Evolutionary conservation across 2,329 filamentous ascomycete species (phyloP), one percentile per base, ranked within the genome.

Genomic region (Calcarisporium arbuscula): DNA sequence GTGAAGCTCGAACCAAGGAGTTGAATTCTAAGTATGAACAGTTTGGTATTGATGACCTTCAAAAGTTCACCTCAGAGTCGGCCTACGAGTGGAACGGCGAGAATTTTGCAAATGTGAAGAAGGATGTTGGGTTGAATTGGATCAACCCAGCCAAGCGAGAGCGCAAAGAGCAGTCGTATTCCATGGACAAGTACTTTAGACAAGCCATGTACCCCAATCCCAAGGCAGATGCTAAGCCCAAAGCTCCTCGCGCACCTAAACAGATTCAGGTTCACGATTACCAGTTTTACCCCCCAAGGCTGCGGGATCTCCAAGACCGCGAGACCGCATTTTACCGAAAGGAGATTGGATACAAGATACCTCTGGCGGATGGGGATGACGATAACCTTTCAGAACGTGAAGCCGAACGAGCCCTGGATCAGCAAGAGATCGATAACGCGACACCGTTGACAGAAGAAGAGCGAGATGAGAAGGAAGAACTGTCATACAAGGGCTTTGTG

Each of bases 71-170:
- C 2, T 95, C 90, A 0, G 92, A 98, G 51, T 95, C 87, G 35
- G 89, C 94, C 1, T 98, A 98, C 52, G 92, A 96, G 56, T 98
- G 94, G 94, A 98, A 98, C 45, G 92, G 92, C 30, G 82, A 96
- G 62, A 90, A 90, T 51, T 98, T 98, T 57, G 85, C 88, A 34
- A 85, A 84, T 39, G 77, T 82, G 54, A 94, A 94, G 65, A 94
- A 94, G 60, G 87, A 94, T 32, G 86, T 95, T 43, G 87, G 86
- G 31, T 75, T 95, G 45, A 89, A 72, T 53, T 98, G 94, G 94
- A 98, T 98, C 65, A 95, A 98, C 51, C 94, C 92, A 3, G 81
- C 90, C 12, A 98, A 98, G 70, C 89, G 92, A 60, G 94, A 98
- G 65, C 85, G 92, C 52, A 98, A 96, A 61, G 90, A 96, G 54